Evolutionary conservation across 208 protist species (phyloP), one percentile per base, ranked within the genome.

Genomic region (Trypanosoma platydactyli): DNA sequence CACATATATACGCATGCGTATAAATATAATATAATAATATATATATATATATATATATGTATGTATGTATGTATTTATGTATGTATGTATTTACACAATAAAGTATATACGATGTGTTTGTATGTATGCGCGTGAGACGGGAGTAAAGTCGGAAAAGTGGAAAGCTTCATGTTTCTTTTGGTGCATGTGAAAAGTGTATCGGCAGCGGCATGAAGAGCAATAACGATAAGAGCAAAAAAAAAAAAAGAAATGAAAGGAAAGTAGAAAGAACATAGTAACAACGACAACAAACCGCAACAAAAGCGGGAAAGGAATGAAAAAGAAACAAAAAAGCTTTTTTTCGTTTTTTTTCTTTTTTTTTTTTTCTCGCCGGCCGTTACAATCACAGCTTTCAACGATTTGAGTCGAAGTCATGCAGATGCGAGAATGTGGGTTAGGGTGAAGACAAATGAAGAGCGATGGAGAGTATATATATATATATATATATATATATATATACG

Each of bases 171-270:
- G n/a, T n/a, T n/a, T n/a, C n/a, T n/a, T n/a, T n/a, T n/a, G n/a
- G n/a, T n/a, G n/a, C n/a, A n/a, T n/a, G n/a, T n/a, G n/a, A n/a
- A n/a, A n/a, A n/a, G n/a, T n/a, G n/a, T n/a, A n/a, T n/a, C n/a
- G n/a, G n/a, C n/a, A n/a, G n/a, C n/a, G n/a, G n/a, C n/a, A n/a
- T n/a, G n/a, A n/a, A n/a, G n/a, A n/a, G n/a, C n/a, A n/a, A n/a
- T n/a, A n/a, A n/a, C n/a, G n/a, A n/a, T n/a, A n/a, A n/a, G n/a
- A n/a, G 27, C n/a, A 48, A 9, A 46, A 27, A 20, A 64, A 24
- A 16, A 64, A 51, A 64, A 46, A 51, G 54, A 2, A 60, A 45
- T 29, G 33, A 30, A 51, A 64, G 1, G 20, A 64, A 29, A 64
- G n/a, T 52, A 64, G 25, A 52, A 40, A 64, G 33, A 48, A 12